phyloP scores from a whole-genome alignment of 129 eudicot genomes.

The Flaveria brownii region DNA sequence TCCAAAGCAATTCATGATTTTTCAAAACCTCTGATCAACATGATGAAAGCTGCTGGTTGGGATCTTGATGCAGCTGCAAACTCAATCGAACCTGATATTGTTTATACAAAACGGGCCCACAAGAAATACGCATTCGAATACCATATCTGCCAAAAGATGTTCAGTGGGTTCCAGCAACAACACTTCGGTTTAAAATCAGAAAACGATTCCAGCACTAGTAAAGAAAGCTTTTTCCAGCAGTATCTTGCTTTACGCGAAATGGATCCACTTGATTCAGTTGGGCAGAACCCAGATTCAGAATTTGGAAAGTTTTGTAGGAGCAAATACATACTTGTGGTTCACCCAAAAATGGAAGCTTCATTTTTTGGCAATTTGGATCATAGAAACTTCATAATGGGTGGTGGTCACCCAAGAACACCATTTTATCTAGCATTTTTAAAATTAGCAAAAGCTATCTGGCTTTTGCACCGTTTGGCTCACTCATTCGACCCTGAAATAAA shows the following conservation, averaged over 20 bases:
- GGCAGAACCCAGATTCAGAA: conserved; percentile 76
- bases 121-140: conserved; percentile 90
- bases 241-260: conserved; percentile 72
- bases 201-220: conserved; percentile 16
- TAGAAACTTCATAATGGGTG: conserved; percentile 68
- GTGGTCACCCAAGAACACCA: conserved; percentile 92
- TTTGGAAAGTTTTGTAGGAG: conserved; percentile 81
- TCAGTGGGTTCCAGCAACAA: conserved; percentile 75
- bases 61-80: conserved; percentile 93
- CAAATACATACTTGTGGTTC: conserved; percentile 70
- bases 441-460: conserved; percentile 84
- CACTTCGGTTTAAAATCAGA: conserved; percentile 56
- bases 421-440: conserved; percentile 86
- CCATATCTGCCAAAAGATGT: conserved; percentile 87
- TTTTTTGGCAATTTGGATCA: conserved; percentile 95
- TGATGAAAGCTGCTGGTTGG: conserved; percentile 99
- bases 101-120: conserved; percentile 86
- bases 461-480: conserved; percentile 70
- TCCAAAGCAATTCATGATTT: conserved; percentile 81
- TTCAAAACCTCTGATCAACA: conserved; percentile 91
- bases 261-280: conserved; percentile 83
- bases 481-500: conserved; percentile 72
- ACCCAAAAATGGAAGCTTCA: conserved; percentile 92
- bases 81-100: conserved; percentile 65
- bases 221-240: conserved; percentile 70